phyloP scores from a whole-genome alignment of 1,139 yeast species.

The Hemisphaericaspora lyxosophila region DNA sequence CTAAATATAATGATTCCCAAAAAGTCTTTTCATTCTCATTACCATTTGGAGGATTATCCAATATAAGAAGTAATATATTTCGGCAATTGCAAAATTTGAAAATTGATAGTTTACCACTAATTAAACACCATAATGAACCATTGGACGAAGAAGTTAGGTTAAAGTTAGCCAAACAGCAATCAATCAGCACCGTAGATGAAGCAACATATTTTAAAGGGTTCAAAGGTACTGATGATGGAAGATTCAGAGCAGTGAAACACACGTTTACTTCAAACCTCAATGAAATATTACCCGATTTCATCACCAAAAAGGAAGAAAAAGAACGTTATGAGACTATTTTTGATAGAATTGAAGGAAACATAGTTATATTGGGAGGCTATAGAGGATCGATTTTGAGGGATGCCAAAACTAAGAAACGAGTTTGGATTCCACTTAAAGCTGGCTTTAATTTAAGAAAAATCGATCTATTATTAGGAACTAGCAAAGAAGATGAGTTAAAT shows the following conservation, averaged over 20 bases:
- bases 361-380: constrained; percentile 82
- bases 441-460: constrained; percentile 74
- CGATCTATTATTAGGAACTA: constrained; percentile 71
- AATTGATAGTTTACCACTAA: constrained; percentile 14
- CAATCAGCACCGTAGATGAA: constrained; percentile 65
- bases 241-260: constrained; percentile 67
- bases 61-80: constrained; percentile 21
- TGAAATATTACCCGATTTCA: constrained; percentile 30
- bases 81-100: constrained; percentile 11
- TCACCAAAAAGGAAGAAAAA: constrained; percentile 20
- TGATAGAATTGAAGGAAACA: constrained; percentile 65
- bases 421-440: constrained; percentile 88
- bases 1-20: constrained; percentile 16
- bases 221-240: constrained; percentile 62
- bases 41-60: constrained; percentile 32
- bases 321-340: constrained; percentile 35
- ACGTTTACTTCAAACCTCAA: constrained; percentile 51
- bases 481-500: constrained; percentile 57
- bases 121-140: constrained; percentile 17
- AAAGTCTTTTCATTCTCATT: constrained; percentile 44
- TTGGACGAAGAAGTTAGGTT: constrained; percentile 37
- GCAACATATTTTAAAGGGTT: constrained; percentile 54
- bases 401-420: constrained; percentile 57
- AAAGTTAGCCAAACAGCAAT: constrained; percentile 54
- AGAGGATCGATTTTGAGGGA: constrained; percentile 82